phyloP scores from a whole-genome alignment of 2,329 filamentous ascomycete species.

The Aphanoascus verrucosus region DNA sequence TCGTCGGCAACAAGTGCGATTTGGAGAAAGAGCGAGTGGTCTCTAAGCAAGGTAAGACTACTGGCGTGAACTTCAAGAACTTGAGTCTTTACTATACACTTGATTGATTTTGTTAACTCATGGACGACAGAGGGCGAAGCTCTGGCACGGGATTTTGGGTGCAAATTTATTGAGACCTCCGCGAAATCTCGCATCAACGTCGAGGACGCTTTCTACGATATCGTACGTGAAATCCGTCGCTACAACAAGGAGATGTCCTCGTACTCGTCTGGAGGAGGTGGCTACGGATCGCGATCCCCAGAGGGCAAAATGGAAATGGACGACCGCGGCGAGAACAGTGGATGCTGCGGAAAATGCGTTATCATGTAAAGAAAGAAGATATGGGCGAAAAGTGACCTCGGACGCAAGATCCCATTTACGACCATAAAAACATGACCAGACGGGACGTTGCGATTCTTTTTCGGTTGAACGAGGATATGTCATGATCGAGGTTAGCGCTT shows the following conservation, averaged over 20 bases:
- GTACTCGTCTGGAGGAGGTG: slow-evolving; percentile 59
- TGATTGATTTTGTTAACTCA: not conserved
- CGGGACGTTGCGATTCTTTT: slow-evolving; percentile 6
- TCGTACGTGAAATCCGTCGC: slow-evolving; percentile 92
- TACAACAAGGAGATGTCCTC: slow-evolving; percentile 98
- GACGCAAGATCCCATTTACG: slow-evolving; percentile 2
- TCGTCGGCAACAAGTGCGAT: slow-evolving; percentile 99
- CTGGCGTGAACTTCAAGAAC: not conserved
- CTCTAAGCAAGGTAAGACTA: slow-evolving; percentile 68
- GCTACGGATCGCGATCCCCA: slow-evolving; percentile 50
- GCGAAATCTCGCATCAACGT: slow-evolving; percentile 98
- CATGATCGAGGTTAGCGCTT: slow-evolving; percentile 5
- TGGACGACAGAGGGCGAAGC: slow-evolving; percentile 66
- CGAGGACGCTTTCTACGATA: slow-evolving; percentile 96
- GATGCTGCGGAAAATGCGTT: slow-evolving; percentile 78
- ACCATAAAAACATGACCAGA: slow-evolving; percentile 11
- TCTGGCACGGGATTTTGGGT: slow-evolving; percentile 76
- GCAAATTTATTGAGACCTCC: slow-evolving; percentile 98
- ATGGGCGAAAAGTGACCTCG: slow-evolving; percentile 1
- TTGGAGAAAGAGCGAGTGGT: slow-evolving; percentile 86
- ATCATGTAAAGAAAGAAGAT: slow-evolving; percentile 60
- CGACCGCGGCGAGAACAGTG: slow-evolving; percentile 40
- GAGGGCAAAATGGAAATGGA: slow-evolving; percentile 65
- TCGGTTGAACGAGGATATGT: slow-evolving; percentile 7
- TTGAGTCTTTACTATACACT: not conserved